These are phyloP conservation scores for Myxozyma kluyveri DNA, from an alignment of 805 yeast genomes.

Conservation along the genomic window DNA sequence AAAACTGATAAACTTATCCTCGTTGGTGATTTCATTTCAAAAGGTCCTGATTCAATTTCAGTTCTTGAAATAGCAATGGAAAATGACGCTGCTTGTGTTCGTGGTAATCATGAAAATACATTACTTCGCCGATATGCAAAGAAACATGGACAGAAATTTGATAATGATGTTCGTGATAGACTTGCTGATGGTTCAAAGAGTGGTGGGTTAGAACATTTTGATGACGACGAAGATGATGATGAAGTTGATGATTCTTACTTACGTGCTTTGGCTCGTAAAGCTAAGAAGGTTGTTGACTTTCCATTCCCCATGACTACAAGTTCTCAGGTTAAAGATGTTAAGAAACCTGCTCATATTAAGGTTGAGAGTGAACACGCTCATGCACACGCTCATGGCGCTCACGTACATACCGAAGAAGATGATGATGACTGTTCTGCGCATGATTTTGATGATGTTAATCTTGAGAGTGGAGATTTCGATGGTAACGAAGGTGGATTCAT, in stretches of 20 bases:
- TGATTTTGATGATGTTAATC: conserved; percentile 27
- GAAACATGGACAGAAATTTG: conserved; percentile 48
- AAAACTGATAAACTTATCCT: conserved; percentile 59
- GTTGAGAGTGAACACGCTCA: background rate
- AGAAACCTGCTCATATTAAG: background rate
- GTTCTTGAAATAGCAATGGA: conserved; percentile 66
- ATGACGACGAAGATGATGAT: conserved; percentile 28
- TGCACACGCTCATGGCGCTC: background rate
- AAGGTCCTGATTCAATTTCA: conserved; percentile 72
- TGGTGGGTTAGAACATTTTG: conserved; percentile 35
- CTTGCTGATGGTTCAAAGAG: conserved; percentile 23
- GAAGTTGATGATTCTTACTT: conserved; percentile 1
- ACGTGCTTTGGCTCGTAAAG: background rate
- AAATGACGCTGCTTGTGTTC: conserved; percentile 62
- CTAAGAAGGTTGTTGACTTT: background rate
- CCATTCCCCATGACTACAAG: background rate
- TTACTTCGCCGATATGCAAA: conserved; percentile 63
- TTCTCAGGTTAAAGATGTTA: background rate
- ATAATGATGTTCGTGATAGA: conserved; percentile 29
- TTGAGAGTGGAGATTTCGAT: conserved; percentile 27
- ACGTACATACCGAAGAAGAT: conserved; percentile 12
- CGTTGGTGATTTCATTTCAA: conserved; percentile 81
- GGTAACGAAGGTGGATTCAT: conserved; percentile 22
- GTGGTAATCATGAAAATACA: conserved; percentile 87
- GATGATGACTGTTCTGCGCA: conserved; percentile 27